phyloP scores from a whole-genome alignment of 164 flowering plant species.

The Annona squamosa region DNA sequence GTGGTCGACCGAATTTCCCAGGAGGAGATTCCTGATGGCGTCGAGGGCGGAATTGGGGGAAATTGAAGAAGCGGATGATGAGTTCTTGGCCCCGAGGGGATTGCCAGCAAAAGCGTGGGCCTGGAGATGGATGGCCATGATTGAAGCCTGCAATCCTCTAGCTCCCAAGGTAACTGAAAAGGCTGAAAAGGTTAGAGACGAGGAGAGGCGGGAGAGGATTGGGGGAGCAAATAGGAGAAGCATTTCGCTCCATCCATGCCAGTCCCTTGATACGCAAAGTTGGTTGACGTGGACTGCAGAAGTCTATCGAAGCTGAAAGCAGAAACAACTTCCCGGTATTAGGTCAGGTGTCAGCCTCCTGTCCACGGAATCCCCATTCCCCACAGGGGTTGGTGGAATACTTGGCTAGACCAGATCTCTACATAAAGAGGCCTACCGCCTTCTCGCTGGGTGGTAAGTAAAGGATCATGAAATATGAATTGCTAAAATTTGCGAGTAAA shows the following conservation, averaged over 20 bases:
- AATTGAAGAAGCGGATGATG: constrained; percentile 33
- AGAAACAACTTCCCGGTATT: background rate
- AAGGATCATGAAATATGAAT: too few relatives aligned
- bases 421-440: background rate
- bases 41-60: constrained; percentile 52
- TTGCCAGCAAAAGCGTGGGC: constrained; percentile 83
- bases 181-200: constrained; percentile 10
- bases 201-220: constrained; percentile 3
- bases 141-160: background rate
- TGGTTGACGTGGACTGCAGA: background rate
- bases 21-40: constrained; percentile 41
- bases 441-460: too few relatives aligned
- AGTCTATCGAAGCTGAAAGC: background rate
- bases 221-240: constrained; percentile 15
- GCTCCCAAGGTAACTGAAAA: background rate
- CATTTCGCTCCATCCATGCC: constrained; percentile 18
- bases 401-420: background rate
- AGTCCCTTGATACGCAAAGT: background rate
- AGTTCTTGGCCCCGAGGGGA: constrained; percentile 46
- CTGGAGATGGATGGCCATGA: constrained; percentile 46
- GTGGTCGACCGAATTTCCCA: constrained; percentile 15
- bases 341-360: background rate
- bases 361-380: background rate
- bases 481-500: too few relatives aligned
- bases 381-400: background rate